Evolutionary conservation across 768 basidiomycete species (phyloP), one percentile per base, ranked within the genome.

Genomic region (Amylocystis lapponica): DNA sequence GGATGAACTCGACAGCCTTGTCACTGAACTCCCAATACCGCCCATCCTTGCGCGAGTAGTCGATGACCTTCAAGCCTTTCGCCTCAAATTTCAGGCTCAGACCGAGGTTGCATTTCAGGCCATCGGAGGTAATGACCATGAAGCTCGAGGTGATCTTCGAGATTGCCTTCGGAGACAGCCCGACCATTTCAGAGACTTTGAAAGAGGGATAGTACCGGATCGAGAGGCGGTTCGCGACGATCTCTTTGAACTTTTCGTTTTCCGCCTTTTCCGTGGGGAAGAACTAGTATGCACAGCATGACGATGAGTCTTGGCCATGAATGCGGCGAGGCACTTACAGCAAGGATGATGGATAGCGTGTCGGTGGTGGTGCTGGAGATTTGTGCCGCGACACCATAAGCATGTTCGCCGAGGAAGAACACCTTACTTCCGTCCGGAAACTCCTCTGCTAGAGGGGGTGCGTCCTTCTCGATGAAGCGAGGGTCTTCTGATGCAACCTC

Each of bases 51-150:
- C 79, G 75, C 6, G 92, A 85, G 64, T 96, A 97, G 48, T 89
- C 87, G 34, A 96, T 72, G 1, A 99, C 96, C 65, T 98, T 99
- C 54, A 92, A 62, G 9, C 81, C 77, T 65, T 96, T 98, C 11
- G 80, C 87, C 57, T 99, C 96, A 49, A 96, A 99, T 62, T 99
- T 99, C 52, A 99, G 76, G 59, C 88, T 90, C 31, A 99, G 74
- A 2, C 96, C 96, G 23, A 98, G 66, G 59, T 99, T 98, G 43
- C 74, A 77, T 68, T 96, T 97, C 45, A 77, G 72, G 8, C 75
- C 75, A 55, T 90, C 90, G 0, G 75, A 67, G 0, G 77, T 78
- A 44, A 90, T 62, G 31, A 97, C 88, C 81, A 97, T 83, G 58
- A 97, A 82, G 58, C 88, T 95, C 10, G 95, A 94, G 0, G 91